Evolutionary conservation across 2,329 filamentous ascomycete genomes (phyloP).

Genomic region (Alternaria novae-zelandiae): DNA sequence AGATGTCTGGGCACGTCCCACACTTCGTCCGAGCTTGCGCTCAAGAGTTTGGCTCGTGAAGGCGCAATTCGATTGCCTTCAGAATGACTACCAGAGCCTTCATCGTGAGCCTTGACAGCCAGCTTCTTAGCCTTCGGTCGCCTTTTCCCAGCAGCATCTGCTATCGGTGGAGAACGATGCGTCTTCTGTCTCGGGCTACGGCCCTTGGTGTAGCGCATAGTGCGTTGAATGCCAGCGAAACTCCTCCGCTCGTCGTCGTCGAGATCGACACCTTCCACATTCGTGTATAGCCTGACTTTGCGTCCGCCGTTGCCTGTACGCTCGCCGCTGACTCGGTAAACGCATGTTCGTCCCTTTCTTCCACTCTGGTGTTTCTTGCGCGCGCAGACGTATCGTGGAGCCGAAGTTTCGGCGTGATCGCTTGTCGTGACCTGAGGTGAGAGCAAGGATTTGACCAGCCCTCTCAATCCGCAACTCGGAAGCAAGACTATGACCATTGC

Average conservation of each 20-base stretch:
- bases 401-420: not conserved
- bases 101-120: not conserved
- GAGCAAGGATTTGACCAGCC: not conserved
- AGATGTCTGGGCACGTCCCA: not conserved
- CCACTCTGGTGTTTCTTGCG: not conserved
- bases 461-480: not conserved
- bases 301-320: not conserved
- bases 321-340: not conserved
- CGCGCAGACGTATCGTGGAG: not conserved
- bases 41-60: not conserved
- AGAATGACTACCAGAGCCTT: not conserved
- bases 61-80: not conserved
- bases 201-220: not conserved
- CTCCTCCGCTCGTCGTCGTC: not conserved
- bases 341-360: not conserved
- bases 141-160: not conserved
- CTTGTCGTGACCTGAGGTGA: not conserved
- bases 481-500: not conserved
- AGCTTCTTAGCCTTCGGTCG: not conserved
- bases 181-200: not conserved
- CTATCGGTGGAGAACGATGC: not conserved
- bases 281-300: not conserved
- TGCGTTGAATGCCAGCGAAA: not conserved
- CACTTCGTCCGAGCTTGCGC: not conserved
- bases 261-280: not conserved